Evolutionary conservation across 768 basidiomycete genomes (phyloP), one percentile per base, ranked within the genome.

Genomic region (Astraeus odoratus): DNA sequence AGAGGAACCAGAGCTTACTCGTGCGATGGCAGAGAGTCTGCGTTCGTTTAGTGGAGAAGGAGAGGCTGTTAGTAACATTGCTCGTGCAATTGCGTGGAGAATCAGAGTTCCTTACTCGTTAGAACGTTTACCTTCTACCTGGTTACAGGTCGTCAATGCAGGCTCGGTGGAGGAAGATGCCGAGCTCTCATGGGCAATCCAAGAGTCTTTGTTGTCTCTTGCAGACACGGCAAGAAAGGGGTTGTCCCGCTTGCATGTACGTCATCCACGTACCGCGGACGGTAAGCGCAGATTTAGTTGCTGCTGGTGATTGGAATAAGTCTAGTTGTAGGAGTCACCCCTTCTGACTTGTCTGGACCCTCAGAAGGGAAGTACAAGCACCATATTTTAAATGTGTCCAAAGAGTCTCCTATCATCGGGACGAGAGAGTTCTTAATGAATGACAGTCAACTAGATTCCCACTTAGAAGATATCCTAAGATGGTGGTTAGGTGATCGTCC

Each of bases 401-500:
- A 48, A 0, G 42, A 46, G 26, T 59, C 64, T 41, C 63, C 65
- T 15, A 76, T 89, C 29, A 78, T 95, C 20, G 91, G 90, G 12
- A 76, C 60, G 7, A 82, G 76, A 51, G 55, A 58, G 19, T 88
- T 94, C 49, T 19, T 34, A 1, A 71, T 84, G 58, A 68, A 87
- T 39, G 67, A 76, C 8, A 31, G 35, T 1, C 49, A 76, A 35
- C 71, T 95, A 16, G 71, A 80, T 19, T 48, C 49, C 1, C 72
- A 84, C 50, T 63, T 93, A 19, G 52, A 56, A 1, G 70, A 71
- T 42, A 68, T 83, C 1, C 60, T 91, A 2, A 60, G 71, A 40
- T 93, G 85, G 79, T 95, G 92, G 92, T 64, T 73, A 46, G 87
- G 89, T 1, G 53, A 70, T 42, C 72, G 91, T 31, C 67, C 71